These are phyloP conservation scores for Tolypocladium ovalisporum DNA, from an alignment of 2,329 filamentous ascomycete species.

Conservation along the genomic window DNA sequence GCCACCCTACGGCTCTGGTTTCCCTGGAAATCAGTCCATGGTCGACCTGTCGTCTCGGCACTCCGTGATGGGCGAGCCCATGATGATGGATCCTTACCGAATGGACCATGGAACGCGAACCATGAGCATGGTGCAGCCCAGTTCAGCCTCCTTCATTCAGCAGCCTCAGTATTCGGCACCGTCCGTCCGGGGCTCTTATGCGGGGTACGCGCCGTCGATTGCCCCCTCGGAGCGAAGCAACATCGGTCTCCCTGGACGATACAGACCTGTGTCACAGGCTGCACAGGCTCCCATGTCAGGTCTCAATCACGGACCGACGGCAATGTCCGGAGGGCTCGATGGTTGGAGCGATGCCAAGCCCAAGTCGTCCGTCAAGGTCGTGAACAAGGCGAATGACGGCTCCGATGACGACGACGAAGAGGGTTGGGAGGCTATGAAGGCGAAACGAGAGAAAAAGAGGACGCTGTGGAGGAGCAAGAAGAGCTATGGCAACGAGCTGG, in stretches of 20 bases:
- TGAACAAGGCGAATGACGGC: slow-evolving; percentile 27
- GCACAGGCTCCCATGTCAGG: slow-evolving; percentile 20
- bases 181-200: slow-evolving; percentile 22
- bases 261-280: slow-evolving; percentile 73
- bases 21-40: slow-evolving; percentile 27
- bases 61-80: slow-evolving; percentile 36
- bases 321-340: slow-evolving; percentile 23
- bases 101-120: slow-evolving; percentile 47
- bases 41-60: slow-evolving; percentile 31
- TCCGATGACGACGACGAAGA: slow-evolving; percentile 52
- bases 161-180: slow-evolving; percentile 23
- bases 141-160: slow-evolving; percentile 46
- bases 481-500: slow-evolving; percentile 34
- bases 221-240: slow-evolving; percentile 95
- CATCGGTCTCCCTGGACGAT: slow-evolving; percentile 77
- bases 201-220: slow-evolving; percentile 77
- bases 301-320: slow-evolving; percentile 19
- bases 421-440: slow-evolving; percentile 60
- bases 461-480: slow-evolving; percentile 56
- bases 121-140: slow-evolving; percentile 77
- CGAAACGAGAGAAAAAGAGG: slow-evolving; percentile 57
- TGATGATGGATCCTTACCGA: slow-evolving; percentile 30
- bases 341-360: slow-evolving; percentile 21
- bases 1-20: slow-evolving; percentile 13
- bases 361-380: slow-evolving; percentile 25